Percentiles rank a stretch among this genome's conserved stretches.
Evolutionary conservation across 768 basidiomycete species (phyloP).

Genomic region (Serendipita sp.): DNA sequence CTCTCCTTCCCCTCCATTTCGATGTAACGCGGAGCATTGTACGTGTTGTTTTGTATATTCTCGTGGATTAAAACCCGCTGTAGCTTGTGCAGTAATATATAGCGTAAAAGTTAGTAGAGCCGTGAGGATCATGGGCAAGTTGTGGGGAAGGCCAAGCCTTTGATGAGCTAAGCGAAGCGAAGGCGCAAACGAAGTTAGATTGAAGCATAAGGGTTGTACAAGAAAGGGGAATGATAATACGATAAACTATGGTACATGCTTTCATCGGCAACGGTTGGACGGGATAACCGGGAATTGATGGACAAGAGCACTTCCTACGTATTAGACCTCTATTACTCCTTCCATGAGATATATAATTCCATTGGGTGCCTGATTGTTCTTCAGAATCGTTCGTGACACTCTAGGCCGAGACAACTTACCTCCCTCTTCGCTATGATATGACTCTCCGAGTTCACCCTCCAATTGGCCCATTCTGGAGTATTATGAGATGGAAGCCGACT

Average conservation of each 20-base stretch:
- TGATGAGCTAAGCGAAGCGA: background rate
- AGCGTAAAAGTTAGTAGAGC: background rate
- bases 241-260: background rate
- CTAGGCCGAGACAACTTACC: slow-evolving; percentile 24
- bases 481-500: slow-evolving; percentile 9
- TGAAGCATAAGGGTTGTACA: background rate
- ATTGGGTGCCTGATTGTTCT: slow-evolving; percentile 28
- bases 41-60: slow-evolving; percentile 6
- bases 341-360: slow-evolving; percentile 45
- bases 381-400: background rate
- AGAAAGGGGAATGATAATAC: background rate
- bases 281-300: background rate
- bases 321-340: slow-evolving; percentile 24
- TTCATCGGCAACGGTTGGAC: background rate
- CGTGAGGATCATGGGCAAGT: background rate
- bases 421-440: slow-evolving; percentile 43
- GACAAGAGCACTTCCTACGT: background rate
- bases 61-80: slow-evolving; percentile 6
- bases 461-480: background rate
- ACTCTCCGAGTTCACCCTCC: slow-evolving; percentile 32
- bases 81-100: background rate
- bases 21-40: slow-evolving; percentile 6
- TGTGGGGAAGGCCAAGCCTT: background rate
- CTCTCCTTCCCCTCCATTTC: background rate
- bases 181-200: background rate